phyloP scores from a whole-genome alignment of 1,284 basidiomycete species.

The Mycena sp. region DNA sequence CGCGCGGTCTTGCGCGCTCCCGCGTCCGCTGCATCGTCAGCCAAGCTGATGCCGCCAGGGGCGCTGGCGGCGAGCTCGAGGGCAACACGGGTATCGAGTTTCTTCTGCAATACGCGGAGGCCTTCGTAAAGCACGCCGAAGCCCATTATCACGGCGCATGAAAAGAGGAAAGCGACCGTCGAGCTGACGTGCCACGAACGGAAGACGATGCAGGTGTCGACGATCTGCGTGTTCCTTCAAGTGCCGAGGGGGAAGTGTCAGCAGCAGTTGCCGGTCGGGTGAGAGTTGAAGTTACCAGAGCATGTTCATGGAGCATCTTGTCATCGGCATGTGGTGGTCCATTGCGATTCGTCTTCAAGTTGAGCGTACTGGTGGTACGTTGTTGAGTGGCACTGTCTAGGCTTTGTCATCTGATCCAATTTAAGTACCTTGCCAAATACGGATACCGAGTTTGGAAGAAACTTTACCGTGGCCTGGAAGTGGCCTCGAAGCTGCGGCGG shows the following conservation, averaged over 20 bases:
- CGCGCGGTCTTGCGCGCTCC: too few species aligned
- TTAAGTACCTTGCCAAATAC: too few species aligned
- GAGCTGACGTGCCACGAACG: background rate
- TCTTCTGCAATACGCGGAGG: slow-evolving; percentile 66
- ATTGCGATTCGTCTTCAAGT: too few species aligned
- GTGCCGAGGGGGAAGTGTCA: background rate
- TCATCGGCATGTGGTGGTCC: too few species aligned
- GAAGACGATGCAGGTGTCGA: background rate
- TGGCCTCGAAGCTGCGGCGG: too few species aligned
- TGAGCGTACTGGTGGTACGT: too few species aligned
- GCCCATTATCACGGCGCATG: background rate
- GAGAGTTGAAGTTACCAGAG: background rate
- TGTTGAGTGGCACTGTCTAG: too few species aligned
- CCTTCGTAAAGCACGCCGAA: slow-evolving; percentile 65
- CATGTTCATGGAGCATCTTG: background rate
- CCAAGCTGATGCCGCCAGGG: too few species aligned
- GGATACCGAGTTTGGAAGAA: too few species aligned
- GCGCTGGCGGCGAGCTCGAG: slow-evolving; percentile 50
- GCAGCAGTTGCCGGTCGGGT: background rate
- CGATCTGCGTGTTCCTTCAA: background rate
- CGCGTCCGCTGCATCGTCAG: too few species aligned
- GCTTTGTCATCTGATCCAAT: too few species aligned
- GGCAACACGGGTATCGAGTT: slow-evolving; percentile 66
- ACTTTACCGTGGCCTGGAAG: too few species aligned
- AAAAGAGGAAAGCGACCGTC: background rate